A percentile compares a stretch with the other conserved stretches of the same genome.
phyloP scores from a whole-genome alignment of 768 basidiomycete genomes.

The Tricholoma sp. region DNA sequence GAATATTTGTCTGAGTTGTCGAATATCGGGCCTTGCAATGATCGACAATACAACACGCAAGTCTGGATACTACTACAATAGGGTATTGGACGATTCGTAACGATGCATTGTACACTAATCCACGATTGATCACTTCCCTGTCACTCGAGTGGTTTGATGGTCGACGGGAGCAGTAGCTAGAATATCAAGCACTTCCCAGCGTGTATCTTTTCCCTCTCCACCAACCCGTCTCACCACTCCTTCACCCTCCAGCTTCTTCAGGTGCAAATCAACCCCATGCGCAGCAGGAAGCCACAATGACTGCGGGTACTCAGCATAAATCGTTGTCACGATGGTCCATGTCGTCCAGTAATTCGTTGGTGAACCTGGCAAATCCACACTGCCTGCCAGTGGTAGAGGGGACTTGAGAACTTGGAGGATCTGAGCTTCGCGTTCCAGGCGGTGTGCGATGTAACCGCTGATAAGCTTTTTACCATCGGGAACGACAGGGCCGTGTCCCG shows the following conservation, averaged over 20 bases:
- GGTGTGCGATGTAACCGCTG: constrained; percentile 70
- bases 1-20: too few species aligned
- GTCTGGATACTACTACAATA: too few species aligned
- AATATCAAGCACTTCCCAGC: constrained; percentile 37
- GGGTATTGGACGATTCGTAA: too few species aligned
- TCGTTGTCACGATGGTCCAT: constrained; percentile 55
- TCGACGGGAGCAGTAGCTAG: constrained; percentile 11
- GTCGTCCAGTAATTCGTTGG: constrained; percentile 45
- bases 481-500: constrained; percentile 85
- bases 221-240: constrained; percentile 45
- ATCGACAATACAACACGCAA: too few species aligned
- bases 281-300: constrained; percentile 70
- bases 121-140: too few species aligned
- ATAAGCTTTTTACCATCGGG: constrained; percentile 57
- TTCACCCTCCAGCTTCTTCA: constrained; percentile 68
- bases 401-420: constrained; percentile 50
- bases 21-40: too few species aligned
- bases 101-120: too few species aligned
- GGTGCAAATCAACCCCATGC: constrained; percentile 62
- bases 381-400: constrained; percentile 25
- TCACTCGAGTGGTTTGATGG: not conserved
- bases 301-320: constrained; percentile 73
- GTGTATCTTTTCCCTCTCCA: constrained; percentile 46
- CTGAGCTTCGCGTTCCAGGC: constrained; percentile 77
- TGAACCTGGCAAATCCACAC: constrained; percentile 1